phyloP scores from a whole-genome alignment of 176 grass and related monocot genomes.

The Oropetium thomaeum region DNA sequence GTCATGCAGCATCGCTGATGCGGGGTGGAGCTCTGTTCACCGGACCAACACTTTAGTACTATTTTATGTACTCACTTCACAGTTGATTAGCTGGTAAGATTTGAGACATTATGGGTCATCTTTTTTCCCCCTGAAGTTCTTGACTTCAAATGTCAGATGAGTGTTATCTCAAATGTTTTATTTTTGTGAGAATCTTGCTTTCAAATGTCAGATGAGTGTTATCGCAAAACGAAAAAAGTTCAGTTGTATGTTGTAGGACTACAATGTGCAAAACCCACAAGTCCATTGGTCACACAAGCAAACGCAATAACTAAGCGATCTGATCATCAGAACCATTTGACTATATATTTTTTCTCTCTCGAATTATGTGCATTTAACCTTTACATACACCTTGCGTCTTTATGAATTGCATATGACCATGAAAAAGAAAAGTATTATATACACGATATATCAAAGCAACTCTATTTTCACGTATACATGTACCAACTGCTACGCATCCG shows the following conservation, averaged over 20 bases:
- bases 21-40: not conserved
- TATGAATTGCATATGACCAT: not conserved
- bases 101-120: not conserved
- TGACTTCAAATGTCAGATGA: not conserved
- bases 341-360: not conserved
- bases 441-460: not conserved
- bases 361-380: not conserved
- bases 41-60: not conserved
- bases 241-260: not conserved
- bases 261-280: not conserved
- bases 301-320: not conserved
- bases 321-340: not conserved
- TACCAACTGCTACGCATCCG: not conserved
- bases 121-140: not conserved
- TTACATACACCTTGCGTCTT: not conserved
- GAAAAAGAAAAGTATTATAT: not conserved
- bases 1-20: not conserved
- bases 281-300: not conserved
- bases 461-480: constrained; percentile 1
- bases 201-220: too few species aligned
- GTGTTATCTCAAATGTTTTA: too few species aligned
- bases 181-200: not conserved
- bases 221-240: too few species aligned
- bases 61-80: not conserved
- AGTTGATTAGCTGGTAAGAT: not conserved